Conservation (phyloP, 1,139 yeast species). For the Lodderomyces orthopsilosis region DNA sequence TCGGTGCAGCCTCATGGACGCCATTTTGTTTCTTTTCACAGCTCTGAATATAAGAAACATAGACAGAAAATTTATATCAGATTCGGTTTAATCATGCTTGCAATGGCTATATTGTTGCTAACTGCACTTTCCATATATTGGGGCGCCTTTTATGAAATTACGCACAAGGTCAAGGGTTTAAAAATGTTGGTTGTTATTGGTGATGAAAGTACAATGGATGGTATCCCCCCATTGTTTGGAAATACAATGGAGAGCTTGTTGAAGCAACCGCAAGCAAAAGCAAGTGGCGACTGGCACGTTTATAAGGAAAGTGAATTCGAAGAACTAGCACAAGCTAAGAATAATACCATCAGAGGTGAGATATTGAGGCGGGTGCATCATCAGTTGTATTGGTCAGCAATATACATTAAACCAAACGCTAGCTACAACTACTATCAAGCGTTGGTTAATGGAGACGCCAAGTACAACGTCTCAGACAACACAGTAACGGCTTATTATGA, state of each 20-base stretch:
- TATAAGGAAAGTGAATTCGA: constrained; percentile 27
- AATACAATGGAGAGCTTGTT: constrained; percentile 16
- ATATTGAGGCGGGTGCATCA: constrained; percentile 38
- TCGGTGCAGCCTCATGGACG: neutral
- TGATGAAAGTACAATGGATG: constrained; percentile 28
- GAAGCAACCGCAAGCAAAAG: constrained; percentile 18
- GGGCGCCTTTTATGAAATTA: constrained; percentile 40
- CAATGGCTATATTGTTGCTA: constrained; percentile 31
- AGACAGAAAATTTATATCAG: constrained; percentile 19
- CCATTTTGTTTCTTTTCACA: constrained; percentile 3
- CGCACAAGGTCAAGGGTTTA: constrained; percentile 28
- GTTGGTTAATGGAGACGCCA: constrained; percentile 22
- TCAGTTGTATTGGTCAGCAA: constrained; percentile 44
- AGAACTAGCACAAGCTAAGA: constrained; percentile 28
- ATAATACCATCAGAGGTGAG: constrained; percentile 30
- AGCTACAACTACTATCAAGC: constrained; percentile 29
- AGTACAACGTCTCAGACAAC: constrained; percentile 27
- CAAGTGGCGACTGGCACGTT: constrained; percentile 44
- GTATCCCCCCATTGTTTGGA: constrained; percentile 34
- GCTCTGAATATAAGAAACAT: constrained; percentile 16
- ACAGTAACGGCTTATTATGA: constrained; percentile 30
- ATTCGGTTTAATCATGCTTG: constrained; percentile 18
- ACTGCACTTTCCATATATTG: constrained; percentile 38
- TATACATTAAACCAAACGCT: constrained; percentile 41
- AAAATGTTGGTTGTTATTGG: constrained; percentile 42